Conservation (phyloP, 257 asterid species). For the Salvia rosmarinus region DNA sequence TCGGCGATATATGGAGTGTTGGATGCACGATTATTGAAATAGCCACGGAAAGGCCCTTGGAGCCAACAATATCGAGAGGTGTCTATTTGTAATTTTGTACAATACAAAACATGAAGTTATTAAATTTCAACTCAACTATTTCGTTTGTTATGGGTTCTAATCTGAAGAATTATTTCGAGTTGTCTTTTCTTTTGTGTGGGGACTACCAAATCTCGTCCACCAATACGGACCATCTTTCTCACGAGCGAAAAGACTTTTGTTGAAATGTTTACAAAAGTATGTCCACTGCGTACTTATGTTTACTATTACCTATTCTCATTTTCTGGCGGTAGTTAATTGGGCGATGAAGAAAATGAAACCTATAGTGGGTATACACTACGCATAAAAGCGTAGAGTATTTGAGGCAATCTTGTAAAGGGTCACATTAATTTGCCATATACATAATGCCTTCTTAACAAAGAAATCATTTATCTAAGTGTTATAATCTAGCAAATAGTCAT, state of each 20-base stretch:
- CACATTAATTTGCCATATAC: too few species aligned
- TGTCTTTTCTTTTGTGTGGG: too few species aligned
- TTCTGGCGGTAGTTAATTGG: slow-evolving; percentile 7
- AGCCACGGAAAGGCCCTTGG: slow-evolving; percentile 99
- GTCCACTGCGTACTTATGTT: slow-evolving; percentile 35
- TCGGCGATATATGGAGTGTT: slow-evolving; percentile 99
- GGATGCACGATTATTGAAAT: slow-evolving; percentile 98
- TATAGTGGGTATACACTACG: background rate
- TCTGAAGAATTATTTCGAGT: too few species aligned
- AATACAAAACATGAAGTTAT: too few species aligned
- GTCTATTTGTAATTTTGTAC: too few species aligned
- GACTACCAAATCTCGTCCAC: slow-evolving; percentile 81
- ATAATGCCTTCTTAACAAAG: too few species aligned
- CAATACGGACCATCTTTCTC: slow-evolving; percentile 97
- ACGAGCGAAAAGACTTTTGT: slow-evolving; percentile 84
- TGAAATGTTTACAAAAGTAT: slow-evolving; percentile 91
- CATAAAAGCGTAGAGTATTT: too few species aligned
- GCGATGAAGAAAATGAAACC: slow-evolving; percentile 19
- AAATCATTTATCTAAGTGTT: too few species aligned
- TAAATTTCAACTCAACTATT: too few species aligned
- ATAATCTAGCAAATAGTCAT: too few species aligned
- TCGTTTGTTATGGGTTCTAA: too few species aligned
- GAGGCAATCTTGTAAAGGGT: too few species aligned
- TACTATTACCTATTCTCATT: slow-evolving; percentile 12
- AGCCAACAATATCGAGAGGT: slow-evolving; percentile 59